Evolutionary conservation across 805 yeast species (phyloP).

Genomic region (Nakazawaea ishiwadae): DNA sequence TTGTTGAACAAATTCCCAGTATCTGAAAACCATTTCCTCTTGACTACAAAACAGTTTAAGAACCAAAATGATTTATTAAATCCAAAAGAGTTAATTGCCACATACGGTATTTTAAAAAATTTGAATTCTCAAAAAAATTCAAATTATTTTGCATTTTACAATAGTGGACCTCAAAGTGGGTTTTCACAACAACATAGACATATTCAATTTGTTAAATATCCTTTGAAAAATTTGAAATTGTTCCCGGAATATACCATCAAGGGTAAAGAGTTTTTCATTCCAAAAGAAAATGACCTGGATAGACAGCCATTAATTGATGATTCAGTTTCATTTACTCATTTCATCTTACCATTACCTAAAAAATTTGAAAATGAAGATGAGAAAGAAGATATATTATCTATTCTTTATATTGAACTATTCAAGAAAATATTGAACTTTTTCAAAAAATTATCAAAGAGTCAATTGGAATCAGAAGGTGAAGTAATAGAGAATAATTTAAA

Average conservation of each 20-base stretch:
- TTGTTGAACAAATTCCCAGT: slow-evolving; percentile 88
- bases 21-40: slow-evolving; percentile 69
- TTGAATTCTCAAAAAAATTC: slow-evolving; percentile 35
- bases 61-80: slow-evolving; percentile 69
- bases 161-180: slow-evolving; percentile 84
- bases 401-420: slow-evolving; percentile 67
- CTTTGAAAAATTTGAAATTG: slow-evolving; percentile 45
- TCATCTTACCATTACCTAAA: slow-evolving; percentile 56
- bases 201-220: slow-evolving; percentile 76
- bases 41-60: slow-evolving; percentile 71
- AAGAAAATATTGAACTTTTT: slow-evolving; percentile 66
- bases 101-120: slow-evolving; percentile 48
- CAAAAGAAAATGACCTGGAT: slow-evolving; percentile 32
- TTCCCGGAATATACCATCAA: slow-evolving; percentile 50
- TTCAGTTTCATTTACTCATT: slow-evolving; percentile 78
- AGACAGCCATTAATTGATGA: slow-evolving; percentile 58
- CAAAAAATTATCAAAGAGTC: slow-evolving; percentile 23
- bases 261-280: slow-evolving; percentile 46
- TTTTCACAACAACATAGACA: slow-evolving; percentile 96
- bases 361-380: slow-evolving; percentile 32
- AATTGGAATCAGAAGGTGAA: slow-evolving; percentile 33
- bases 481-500: slow-evolving; percentile 20
- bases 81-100: slow-evolving; percentile 62
- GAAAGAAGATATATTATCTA: slow-evolving; percentile 54
- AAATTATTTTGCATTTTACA: slow-evolving; percentile 69